Conservation (phyloP, 805 yeast genomes). For the Ogataea parapolymorpha region DNA sequence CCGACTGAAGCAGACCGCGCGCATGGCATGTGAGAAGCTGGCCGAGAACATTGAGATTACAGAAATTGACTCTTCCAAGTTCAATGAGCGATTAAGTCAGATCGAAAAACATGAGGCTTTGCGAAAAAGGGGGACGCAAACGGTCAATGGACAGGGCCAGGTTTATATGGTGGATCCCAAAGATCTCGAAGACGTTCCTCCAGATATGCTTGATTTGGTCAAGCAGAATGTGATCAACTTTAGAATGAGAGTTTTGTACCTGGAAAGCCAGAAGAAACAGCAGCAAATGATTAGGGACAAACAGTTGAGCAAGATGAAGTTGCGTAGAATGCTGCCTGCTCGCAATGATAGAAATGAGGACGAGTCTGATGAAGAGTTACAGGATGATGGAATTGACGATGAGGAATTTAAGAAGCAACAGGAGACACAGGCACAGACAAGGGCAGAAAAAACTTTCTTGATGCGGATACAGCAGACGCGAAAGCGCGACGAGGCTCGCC, state of each 20-base stretch:
- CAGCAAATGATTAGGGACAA: slow-evolving; percentile 47
- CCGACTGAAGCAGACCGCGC: slow-evolving; percentile 4
- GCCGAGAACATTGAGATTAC: slow-evolving; percentile 7
- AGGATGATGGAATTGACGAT: slow-evolving; percentile 19
- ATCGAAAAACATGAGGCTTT: background rate
- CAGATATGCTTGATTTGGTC: slow-evolving; percentile 48
- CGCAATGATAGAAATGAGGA: slow-evolving; percentile 31
- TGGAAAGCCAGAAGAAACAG: slow-evolving; percentile 50
- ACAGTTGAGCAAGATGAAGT: slow-evolving; percentile 43
- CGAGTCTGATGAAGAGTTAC: slow-evolving; percentile 13
- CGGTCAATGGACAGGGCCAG: slow-evolving; percentile 13
- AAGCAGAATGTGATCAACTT: slow-evolving; percentile 53
- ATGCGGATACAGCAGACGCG: slow-evolving; percentile 17
- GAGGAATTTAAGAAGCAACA: slow-evolving; percentile 17
- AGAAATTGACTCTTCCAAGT: background rate
- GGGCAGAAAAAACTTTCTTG: slow-evolving; percentile 16
- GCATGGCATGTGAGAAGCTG: slow-evolving; percentile 12
- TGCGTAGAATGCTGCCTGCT: slow-evolving; percentile 39
- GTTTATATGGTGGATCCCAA: slow-evolving; percentile 52
- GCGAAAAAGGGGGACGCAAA: background rate
- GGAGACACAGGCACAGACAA: slow-evolving; percentile 21
- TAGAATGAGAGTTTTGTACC: slow-evolving; percentile 49
- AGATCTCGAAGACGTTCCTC: slow-evolving; percentile 57
- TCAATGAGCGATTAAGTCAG: background rate
- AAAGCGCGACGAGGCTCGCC: slow-evolving; percentile 27